Base-by-base conservation (phyloP, 352 stramenopile species). In the Globisporangium mamillatum region DNA sequence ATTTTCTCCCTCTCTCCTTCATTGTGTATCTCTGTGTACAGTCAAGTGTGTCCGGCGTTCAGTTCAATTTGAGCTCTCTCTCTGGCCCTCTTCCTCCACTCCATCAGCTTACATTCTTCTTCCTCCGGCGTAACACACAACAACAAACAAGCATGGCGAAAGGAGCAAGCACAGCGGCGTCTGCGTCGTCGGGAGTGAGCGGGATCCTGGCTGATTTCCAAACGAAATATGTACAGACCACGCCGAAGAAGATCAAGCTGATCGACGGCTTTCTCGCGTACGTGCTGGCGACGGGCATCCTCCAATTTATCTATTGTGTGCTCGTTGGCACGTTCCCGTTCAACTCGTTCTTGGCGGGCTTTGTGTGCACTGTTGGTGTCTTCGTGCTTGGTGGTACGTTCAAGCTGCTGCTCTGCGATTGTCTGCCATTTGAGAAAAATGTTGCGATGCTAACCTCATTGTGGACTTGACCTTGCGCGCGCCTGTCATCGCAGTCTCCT, bases 271-370 rank as follows among this genome's bases (percentile, higher is more conserved):
- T 97, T 73, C 86, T 97, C 22, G 88, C 82, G 64, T 97, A 97
- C 75, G 87, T 96, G 61, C 73, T 97, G 64, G 78, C 81, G 29
- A 97, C 91, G 61, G 91, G 90, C 63, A 80, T 94, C 60, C 86
- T 95, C 64, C 90, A 97, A 82, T 96, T 97, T 85, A 80, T 96
- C 73, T 97, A 97, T 87, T 97, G 90, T 77, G 60, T 81, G 65
- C 75, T 97, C 55, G 90, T 97, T 16, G 91, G 91, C 62, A 96
- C 77, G 38, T 97, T 97, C 77, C 91, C 91, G 27, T 97, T 97
- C 80, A 97, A 97, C 77, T 97, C 91, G 71, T 97, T 97, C 74
- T 78, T 97, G 44, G 90, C 91, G 20, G 90, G 90, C 66, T 96
- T 97, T 63, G 83, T 96, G 36, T 96, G 87, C 79, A 94, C 88